Conservation (phyloP, 1,284 basidiomycete species). For the Ceratobasidium sp. region DNA sequence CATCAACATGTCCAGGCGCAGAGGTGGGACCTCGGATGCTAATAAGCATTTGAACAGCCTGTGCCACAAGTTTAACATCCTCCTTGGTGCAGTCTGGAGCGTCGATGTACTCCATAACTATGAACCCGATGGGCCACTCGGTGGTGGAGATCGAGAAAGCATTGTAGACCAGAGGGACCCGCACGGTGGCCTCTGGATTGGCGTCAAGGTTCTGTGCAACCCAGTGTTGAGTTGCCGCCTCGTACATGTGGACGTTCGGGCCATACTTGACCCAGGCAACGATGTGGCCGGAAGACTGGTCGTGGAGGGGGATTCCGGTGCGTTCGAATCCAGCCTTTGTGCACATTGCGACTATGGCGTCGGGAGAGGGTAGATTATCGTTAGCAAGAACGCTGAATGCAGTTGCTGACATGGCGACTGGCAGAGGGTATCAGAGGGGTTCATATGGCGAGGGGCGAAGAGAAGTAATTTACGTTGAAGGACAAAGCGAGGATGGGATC, state of each 20-base stretch:
- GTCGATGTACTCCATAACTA: no score
- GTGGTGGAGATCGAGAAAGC: no score
- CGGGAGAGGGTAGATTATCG: no score
- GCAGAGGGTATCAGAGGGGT: no score
- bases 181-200: no score
- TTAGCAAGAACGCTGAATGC: neutral
- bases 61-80: conserved; percentile 16
- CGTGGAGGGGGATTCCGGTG: conserved; percentile 26
- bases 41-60: conserved; percentile 50
- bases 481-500: no score
- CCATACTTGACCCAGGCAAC: conserved; percentile 48
- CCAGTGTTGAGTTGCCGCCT: conserved; percentile 46
- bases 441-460: no score
- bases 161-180: no score
- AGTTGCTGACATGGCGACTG: conserved; percentile 8
- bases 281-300: neutral
- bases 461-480: no score
- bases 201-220: conserved; percentile 36
- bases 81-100: conserved; percentile 31
- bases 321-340: neutral
- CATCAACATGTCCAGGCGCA: conserved; percentile 50
- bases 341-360: neutral
- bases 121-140: no score
- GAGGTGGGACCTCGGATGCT: conserved; percentile 46
- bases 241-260: conserved; percentile 45